These are phyloP conservation scores for Teunomyces kruisii DNA, from an alignment of 805 yeast species.

Conservation along the genomic window DNA sequence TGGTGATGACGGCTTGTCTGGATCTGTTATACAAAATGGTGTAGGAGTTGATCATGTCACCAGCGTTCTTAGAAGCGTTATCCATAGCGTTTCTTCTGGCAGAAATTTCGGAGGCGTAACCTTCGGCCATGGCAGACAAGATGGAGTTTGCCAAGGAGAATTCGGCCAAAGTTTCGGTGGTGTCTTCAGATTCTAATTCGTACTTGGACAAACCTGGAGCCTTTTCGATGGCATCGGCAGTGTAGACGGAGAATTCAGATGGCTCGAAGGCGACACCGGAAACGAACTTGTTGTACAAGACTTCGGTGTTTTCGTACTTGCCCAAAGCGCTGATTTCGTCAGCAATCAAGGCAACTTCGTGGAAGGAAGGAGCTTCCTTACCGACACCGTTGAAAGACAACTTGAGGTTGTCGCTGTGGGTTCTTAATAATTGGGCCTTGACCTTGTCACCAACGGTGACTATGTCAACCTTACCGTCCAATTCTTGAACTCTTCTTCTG, in stretches of 20 bases:
- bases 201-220: slow-evolving; percentile 85
- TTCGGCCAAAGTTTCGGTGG: slow-evolving; percentile 76
- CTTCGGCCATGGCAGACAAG: slow-evolving; percentile 92
- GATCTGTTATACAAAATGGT: slow-evolving; percentile 98
- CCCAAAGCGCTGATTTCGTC: slow-evolving; percentile 74
- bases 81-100: slow-evolving; percentile 99
- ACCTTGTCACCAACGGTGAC: slow-evolving; percentile 94
- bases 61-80: slow-evolving; percentile 99
- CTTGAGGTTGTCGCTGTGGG: slow-evolving; percentile 65
- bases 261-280: slow-evolving; percentile 92
- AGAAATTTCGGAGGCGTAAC: slow-evolving; percentile 95
- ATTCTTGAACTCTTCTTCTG: slow-evolving; percentile 60
- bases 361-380: slow-evolving; percentile 93
- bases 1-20: slow-evolving; percentile 98
- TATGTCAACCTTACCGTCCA: slow-evolving; percentile 67
- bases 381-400: slow-evolving; percentile 89
- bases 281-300: slow-evolving; percentile 84
- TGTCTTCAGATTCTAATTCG: slow-evolving; percentile 66
- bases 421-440: slow-evolving; percentile 84
- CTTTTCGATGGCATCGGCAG: slow-evolving; percentile 68
- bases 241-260: slow-evolving; percentile 61
- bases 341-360: slow-evolving; percentile 84
- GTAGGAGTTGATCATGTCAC: slow-evolving; percentile 96
- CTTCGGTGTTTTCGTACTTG: slow-evolving; percentile 73
- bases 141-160: slow-evolving; percentile 88